phyloP scores from a whole-genome alignment of 768 basidiomycete genomes.

The Boletus patriciae region DNA sequence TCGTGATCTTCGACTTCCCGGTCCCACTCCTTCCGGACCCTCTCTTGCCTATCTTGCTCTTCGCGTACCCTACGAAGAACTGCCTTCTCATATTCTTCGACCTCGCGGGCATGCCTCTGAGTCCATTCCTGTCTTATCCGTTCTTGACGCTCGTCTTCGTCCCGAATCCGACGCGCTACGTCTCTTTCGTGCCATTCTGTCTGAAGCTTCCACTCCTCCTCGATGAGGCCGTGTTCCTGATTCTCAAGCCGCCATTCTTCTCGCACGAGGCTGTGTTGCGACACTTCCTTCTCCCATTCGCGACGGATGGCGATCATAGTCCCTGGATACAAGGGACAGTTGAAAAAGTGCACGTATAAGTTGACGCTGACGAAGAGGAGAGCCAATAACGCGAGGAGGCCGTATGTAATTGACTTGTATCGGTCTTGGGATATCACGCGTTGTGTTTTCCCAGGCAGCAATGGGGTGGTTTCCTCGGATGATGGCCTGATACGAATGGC shows the following conservation, averaged over 20 bases:
- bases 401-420: background rate
- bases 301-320: constrained; percentile 9
- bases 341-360: constrained; percentile 3
- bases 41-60: constrained; percentile 7
- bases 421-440: background rate
- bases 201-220: constrained; percentile 13
- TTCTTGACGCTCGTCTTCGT: constrained; percentile 11
- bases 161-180: constrained; percentile 1
- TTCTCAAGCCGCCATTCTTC: constrained; percentile 12
- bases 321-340: constrained; percentile 14
- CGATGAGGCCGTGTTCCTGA: background rate
- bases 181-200: constrained; percentile 12
- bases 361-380: background rate
- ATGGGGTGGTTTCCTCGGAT: constrained; percentile 4
- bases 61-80: background rate
- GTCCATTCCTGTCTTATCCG: constrained; percentile 3
- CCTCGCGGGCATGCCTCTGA: background rate
- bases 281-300: constrained; percentile 7
- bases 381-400: background rate
- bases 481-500: background rate
- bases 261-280: background rate
- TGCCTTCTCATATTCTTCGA: background rate
- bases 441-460: constrained; percentile 6
- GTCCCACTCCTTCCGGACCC: constrained; percentile 4
- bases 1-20: constrained; percentile 18